Conservation (phyloP, 441 rosid species). For the Jatropha multifida region DNA sequence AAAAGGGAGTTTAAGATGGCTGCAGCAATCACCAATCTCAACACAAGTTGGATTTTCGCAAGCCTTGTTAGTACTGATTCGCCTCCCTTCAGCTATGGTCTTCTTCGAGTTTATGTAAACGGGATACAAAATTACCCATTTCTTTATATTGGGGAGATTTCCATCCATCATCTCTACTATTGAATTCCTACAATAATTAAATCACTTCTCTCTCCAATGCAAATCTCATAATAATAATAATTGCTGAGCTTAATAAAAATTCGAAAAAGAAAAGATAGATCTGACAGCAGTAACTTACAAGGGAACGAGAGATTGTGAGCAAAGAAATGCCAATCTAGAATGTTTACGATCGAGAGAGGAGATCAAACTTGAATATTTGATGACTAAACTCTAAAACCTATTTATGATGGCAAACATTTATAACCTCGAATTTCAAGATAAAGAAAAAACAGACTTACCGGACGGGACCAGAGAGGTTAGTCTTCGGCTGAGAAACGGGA, state of each 20-base stretch:
- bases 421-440: background rate
- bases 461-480: background rate
- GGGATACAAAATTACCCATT: constrained; percentile 73
- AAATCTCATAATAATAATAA: background rate
- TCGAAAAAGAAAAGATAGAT: background rate
- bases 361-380: background rate
- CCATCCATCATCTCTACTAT: constrained; percentile 41
- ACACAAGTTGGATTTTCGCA: constrained; percentile 78
- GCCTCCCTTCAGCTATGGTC: constrained; percentile 80
- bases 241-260: background rate
- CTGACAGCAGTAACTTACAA: background rate
- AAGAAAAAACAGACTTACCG: background rate
- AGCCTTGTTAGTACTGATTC: constrained; percentile 57
- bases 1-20: constrained; percentile 57
- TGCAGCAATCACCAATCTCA: constrained; percentile 79
- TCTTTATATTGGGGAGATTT: constrained; percentile 48
- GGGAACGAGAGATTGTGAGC: background rate
- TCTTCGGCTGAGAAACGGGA: background rate
- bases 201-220: background rate
- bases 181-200: constrained; percentile 9
- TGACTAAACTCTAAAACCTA: no score
- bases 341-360: background rate
- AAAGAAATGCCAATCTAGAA: background rate
- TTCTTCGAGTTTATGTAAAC: constrained; percentile 85
- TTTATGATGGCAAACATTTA: background rate